Evolutionary conservation across 352 stramenopile genomes (phyloP).

Genomic region (Plasmopara viticola): DNA sequence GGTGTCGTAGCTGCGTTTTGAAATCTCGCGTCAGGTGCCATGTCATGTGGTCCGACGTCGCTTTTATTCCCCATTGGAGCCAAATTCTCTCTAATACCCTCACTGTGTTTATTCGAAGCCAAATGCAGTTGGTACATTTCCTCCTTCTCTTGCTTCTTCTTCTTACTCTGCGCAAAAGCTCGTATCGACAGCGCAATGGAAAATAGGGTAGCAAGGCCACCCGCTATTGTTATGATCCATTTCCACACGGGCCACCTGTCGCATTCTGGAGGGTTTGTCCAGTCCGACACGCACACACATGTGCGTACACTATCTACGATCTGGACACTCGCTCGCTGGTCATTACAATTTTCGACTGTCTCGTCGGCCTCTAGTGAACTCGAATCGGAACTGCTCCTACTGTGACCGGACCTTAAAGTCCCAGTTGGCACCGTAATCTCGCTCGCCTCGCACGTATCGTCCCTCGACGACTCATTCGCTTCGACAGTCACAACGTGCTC

Average conservation of each 20-base stretch:
- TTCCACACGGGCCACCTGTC: conserved; percentile 48
- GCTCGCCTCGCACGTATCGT: conserved; percentile 17
- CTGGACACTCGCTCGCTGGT: conserved; percentile 40
- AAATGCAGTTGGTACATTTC: conserved; percentile 11
- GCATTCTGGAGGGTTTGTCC: conserved; percentile 47
- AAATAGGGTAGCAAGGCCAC: conserved; percentile 45
- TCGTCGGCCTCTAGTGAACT: conserved; percentile 16
- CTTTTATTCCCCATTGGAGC: conserved; percentile 22
- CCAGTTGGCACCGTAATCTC: conserved; percentile 10
- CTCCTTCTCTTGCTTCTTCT: conserved; percentile 28
- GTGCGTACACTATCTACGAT: conserved; percentile 26
- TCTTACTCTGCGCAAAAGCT: conserved; percentile 36
- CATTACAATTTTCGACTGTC: conserved; percentile 41
- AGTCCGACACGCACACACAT: conserved; percentile 60
- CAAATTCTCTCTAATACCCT: conserved; percentile 17
- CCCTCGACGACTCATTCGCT: conserved; percentile 23
- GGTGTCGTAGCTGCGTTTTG: conserved; percentile 12
- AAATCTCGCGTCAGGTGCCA: conserved; percentile 18
- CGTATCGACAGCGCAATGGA: conserved; percentile 48
- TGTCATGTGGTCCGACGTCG: conserved; percentile 21
- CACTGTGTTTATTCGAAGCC: conserved; percentile 12
- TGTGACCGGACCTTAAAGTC: conserved; percentile 1
- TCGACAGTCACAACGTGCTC: conserved; percentile 44
- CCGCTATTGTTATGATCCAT: conserved; percentile 48
- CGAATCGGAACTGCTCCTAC: conserved; percentile 5